Base-by-base conservation (phyloP, 2,329 filamentous ascomycete genomes). In the Diaporthe australafricana region DNA sequence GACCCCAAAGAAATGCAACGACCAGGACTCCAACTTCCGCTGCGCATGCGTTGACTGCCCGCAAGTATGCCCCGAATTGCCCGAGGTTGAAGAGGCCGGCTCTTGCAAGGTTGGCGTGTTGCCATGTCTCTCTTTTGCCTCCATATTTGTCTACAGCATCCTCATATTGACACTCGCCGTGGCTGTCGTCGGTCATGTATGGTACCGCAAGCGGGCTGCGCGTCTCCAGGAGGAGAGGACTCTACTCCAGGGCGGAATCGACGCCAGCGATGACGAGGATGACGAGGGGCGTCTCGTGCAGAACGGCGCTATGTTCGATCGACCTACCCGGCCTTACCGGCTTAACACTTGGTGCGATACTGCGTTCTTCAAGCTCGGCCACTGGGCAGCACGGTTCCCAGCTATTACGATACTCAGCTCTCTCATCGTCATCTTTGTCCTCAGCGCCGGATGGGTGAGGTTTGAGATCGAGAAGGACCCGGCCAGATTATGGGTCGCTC, bases 1-100 rank as follows among this genome's bases (percentile, higher is more conserved):
- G 83, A 89, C 85, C 68, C 89, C 95, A 0, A 96, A 96, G 82
- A 91, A 92, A 70, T 99, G 96, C 86, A 97, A 98, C 80, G 95
- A 96, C 76, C 90, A 93, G 47, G 94, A 98, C 76, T 91, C 94
- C 70, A 88, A 89, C 73, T 98, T 94, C 82, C 90, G 94, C 71
- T 99, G 96, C 81, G 94, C 96, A 66, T 99, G 96, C 77, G 91
- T 98, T 48, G 96, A 99, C 80, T 99, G 96, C 77, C 94, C 93
- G 0, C 91, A 89, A 1, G 92, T 96, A 2, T 99, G 96, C 78
- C 94, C 95, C 0, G 90, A 91, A 76, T 87, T 99, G 22, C 93
- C 95, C 0, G 90, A 90, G 4, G 89, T 98, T n/a, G 85, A 91
- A 69, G 85, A 92, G 68, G 85, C 87, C 2, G 87, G 91, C 67